A percentile compares a stretch with the other conserved stretches of the same genome.
Evolutionary conservation across 2,329 filamentous ascomycete species (phyloP).

Genomic region (Xylariaceae sp.): DNA sequence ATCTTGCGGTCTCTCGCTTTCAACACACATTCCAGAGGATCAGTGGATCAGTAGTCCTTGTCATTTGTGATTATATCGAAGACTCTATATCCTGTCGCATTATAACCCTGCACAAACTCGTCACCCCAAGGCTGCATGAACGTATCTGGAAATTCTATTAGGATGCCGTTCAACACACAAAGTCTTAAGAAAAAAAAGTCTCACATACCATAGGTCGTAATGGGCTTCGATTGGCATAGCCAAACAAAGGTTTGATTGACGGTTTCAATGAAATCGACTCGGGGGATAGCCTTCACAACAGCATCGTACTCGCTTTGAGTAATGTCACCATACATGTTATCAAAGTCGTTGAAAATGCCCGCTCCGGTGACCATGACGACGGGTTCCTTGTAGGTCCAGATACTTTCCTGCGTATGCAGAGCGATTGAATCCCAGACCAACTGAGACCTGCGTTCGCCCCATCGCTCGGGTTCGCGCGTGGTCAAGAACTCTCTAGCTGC

Average conservation of each 20-base stretch:
- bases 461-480: constrained; percentile 22
- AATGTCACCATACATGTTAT: constrained; percentile 30
- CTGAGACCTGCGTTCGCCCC: constrained; percentile 37
- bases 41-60: too few relatives aligned
- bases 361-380: constrained; percentile 33
- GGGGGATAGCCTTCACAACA: constrained; percentile 34
- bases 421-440: constrained; percentile 48
- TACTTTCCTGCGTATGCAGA: constrained; percentile 37
- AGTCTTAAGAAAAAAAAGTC: not conserved
- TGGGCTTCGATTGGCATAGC: constrained; percentile 39
- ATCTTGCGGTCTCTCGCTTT: too few relatives aligned
- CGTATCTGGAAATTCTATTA: constrained; percentile 7
- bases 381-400: constrained; percentile 40
- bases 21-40: too few relatives aligned
- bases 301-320: constrained; percentile 31
- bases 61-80: constrained; percentile 10
- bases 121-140: constrained; percentile 19
- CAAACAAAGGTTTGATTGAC: constrained; percentile 37
- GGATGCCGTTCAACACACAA: not conserved
- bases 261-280: constrained; percentile 30
- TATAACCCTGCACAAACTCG: constrained; percentile 7
- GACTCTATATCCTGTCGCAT: constrained; percentile 3
- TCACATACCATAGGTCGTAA: constrained; percentile 33
- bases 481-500: constrained; percentile 39
- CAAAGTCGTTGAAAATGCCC: constrained; percentile 38